phyloP scores from a whole-genome alignment of 2,329 filamentous ascomycete species.

The Fusarium illudens region DNA sequence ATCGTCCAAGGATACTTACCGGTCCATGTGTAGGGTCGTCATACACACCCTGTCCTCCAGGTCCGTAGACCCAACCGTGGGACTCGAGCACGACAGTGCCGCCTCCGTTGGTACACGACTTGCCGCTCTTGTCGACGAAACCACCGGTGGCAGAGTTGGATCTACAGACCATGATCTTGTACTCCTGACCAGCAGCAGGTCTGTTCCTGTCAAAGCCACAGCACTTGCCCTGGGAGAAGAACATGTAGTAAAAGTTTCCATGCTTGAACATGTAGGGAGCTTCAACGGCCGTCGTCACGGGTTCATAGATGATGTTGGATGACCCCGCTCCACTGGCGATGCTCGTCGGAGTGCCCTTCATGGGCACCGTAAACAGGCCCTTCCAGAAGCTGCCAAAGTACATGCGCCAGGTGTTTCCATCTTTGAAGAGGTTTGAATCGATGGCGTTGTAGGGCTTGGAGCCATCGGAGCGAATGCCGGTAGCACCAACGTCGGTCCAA shows the following conservation, averaged over 20 bases:
- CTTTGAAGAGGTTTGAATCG: constrained; percentile 62
- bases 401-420: constrained; percentile 57
- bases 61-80: constrained; percentile 69
- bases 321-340: constrained; percentile 20
- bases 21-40: constrained; percentile 38
- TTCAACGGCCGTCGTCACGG: constrained; percentile 64
- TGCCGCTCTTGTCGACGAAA: constrained; percentile 66
- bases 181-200: constrained; percentile 66
- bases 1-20: background rate
- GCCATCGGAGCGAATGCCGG: constrained; percentile 59
- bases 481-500: constrained; percentile 68
- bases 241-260: constrained; percentile 69
- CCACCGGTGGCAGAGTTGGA: constrained; percentile 59
- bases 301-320: constrained; percentile 50
- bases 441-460: constrained; percentile 66
- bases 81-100: constrained; percentile 68
- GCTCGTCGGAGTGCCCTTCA: constrained; percentile 50
- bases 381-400: constrained; percentile 76
- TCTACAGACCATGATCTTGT: constrained; percentile 71
- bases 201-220: constrained; percentile 63
- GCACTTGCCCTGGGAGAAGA: constrained; percentile 69
- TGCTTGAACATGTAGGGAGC: constrained; percentile 64
- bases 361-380: constrained; percentile 67
- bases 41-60: constrained; percentile 65
- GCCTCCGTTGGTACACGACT: constrained; percentile 65